phyloP scores from a whole-genome alignment of 2,329 filamentous ascomycete genomes.

The Plenodomus tracheiphilus region DNA sequence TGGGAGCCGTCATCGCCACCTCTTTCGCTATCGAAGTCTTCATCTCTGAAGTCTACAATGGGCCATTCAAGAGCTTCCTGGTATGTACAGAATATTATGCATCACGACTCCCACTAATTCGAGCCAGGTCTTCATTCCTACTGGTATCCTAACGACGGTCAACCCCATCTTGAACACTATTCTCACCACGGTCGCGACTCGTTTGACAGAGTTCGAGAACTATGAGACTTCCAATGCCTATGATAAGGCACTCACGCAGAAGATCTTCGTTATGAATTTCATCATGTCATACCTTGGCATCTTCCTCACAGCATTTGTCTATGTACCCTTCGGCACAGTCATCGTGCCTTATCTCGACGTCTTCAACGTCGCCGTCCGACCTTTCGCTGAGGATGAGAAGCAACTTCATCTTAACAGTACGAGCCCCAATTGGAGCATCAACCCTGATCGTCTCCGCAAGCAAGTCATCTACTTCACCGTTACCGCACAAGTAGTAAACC shows the following conservation, averaged over 20 bases:
- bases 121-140: conserved; percentile 78
- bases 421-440: conserved; percentile 73
- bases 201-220: conserved; percentile 83
- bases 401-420: conserved; percentile 55
- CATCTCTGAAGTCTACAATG: conserved; percentile 89
- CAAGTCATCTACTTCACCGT: conserved; percentile 97
- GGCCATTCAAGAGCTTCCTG: conserved; percentile 82
- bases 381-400: conserved; percentile 75
- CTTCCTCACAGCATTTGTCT: conserved; percentile 89
- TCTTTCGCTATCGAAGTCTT: conserved; percentile 96
- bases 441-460: conserved; percentile 78
- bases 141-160: conserved; percentile 78
- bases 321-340: conserved; percentile 84
- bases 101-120: neutral
- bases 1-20: conserved; percentile 80
- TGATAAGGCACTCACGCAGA: conserved; percentile 81
- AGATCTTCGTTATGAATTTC: conserved; percentile 95
- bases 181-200: conserved; percentile 75
- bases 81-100: conserved; percentile 54
- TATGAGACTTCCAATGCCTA: conserved; percentile 87
- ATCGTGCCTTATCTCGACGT: conserved; percentile 86
- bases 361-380: conserved; percentile 73
- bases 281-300: conserved; percentile 89
- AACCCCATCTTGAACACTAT: conserved; percentile 77
- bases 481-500: conserved; percentile 87